Evolutionary conservation across 768 basidiomycete genomes (phyloP).

Genomic region (Amanita polypyramis): DNA sequence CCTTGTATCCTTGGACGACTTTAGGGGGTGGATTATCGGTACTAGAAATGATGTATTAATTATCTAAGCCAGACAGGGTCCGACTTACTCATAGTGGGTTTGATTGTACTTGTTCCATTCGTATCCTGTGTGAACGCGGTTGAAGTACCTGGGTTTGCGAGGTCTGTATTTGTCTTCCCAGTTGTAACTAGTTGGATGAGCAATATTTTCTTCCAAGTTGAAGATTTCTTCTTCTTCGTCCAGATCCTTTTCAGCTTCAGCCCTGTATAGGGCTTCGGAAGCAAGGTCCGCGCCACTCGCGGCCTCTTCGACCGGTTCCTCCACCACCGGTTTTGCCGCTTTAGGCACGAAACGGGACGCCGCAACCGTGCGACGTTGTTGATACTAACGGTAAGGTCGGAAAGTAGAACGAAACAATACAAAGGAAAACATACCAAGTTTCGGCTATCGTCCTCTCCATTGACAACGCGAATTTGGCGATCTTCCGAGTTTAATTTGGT

Average conservation of each 20-base stretch:
- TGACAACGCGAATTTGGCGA: constrained; percentile 68
- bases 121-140: constrained; percentile 97
- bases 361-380: constrained; percentile 71
- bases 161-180: constrained; percentile 99
- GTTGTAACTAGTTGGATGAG: constrained; percentile 77
- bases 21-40: constrained; percentile 99
- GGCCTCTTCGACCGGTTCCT: constrained; percentile 44
- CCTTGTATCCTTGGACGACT: constrained; percentile 98
- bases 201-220: constrained; percentile 85
- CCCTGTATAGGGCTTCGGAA: constrained; percentile 84
- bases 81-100: constrained; percentile 93
- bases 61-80: constrained; percentile 1
- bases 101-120: constrained; percentile 99
- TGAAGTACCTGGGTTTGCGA: constrained; percentile 96
- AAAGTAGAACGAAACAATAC: background rate
- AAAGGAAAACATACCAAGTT: constrained; percentile 43
- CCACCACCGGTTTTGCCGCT: constrained; percentile 46
- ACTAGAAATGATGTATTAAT: constrained; percentile 29
- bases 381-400: constrained; percentile 36
- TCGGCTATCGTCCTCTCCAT: constrained; percentile 52
- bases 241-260: constrained; percentile 84
- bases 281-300: constrained; percentile 65
- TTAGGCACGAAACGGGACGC: constrained; percentile 86
- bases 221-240: constrained; percentile 96
- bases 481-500: constrained; percentile 66